Base-by-base conservation (phyloP, 2,329 filamentous ascomycete genomes). In the Colletotrichum eremochloae region DNA sequence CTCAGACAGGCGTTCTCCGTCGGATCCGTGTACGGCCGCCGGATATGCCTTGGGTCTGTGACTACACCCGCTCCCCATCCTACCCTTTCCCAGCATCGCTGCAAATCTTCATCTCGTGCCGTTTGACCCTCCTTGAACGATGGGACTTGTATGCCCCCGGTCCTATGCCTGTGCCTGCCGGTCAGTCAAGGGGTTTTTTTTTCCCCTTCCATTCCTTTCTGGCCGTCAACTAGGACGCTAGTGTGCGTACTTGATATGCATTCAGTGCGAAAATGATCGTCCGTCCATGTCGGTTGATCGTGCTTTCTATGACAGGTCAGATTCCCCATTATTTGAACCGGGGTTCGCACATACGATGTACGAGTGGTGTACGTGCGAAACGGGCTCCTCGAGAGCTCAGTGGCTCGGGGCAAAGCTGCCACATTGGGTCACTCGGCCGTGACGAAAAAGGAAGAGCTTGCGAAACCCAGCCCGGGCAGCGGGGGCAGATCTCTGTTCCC, bases 401-500 rank as follows among this genome's bases (percentile, higher is more conserved):
- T 74, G 55, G 63, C 44, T 66, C 67, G 67, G 67, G 38, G 71
- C 36, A 72, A 44, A 7, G 46, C 7, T 53, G 20, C 71, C 60
- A 52, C 12, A 67, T 73, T 63, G 53, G 73, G 73, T 55, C 57
- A 40, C 31, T 60, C n/a, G 33, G 62, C 73, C 73, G 73, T 50
- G 66, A 74, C 60, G 44, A 57, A 75, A 61, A 63, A 15, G 71
- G 73, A 67, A 75, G 73, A 67, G 71, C 61, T 75, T 75, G 73
- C 73, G 73, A 62, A 62, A 46, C 56, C 48, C 65, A 50, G 44
- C 56, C 31, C 57, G 40, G 61, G 62, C 40, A 67, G 46, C 9
- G 14, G 5, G 46, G 9, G 46, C 20, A 48, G 71, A 73, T 70
- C 71, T 73, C 48, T 62, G 55, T 57, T 38, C 44, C 3, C 64